Percentiles rank a stretch among this genome's conserved stretches.
phyloP scores from a whole-genome alignment of 805 yeast species.

The Komagataella mondaviorum region DNA sequence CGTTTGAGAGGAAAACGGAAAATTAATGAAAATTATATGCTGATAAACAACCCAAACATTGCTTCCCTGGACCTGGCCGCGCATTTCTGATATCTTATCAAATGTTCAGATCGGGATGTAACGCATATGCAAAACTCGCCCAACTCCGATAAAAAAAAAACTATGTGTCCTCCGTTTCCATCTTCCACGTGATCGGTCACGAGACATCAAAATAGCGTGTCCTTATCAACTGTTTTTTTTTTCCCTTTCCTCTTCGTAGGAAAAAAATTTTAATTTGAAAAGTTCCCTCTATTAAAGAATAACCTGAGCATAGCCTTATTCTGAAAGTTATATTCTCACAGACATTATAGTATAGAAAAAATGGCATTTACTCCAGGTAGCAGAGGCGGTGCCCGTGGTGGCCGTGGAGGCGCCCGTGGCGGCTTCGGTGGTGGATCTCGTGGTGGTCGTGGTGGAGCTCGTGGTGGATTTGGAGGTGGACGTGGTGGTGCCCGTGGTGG shows the following conservation, averaged over 20 bases:
- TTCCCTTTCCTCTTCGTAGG: neutral
- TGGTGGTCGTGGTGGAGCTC: slow-evolving; percentile 39
- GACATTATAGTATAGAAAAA: slow-evolving; percentile 5
- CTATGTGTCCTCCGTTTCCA: neutral
- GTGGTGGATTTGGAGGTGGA: slow-evolving; percentile 39
- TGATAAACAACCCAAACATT: neutral
- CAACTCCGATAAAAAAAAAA: neutral
- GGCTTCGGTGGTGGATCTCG: slow-evolving; percentile 30
- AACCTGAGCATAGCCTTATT: slow-evolving; percentile 1
- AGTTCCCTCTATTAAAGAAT: neutral
- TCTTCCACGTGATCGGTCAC: neutral
- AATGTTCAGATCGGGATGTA: neutral
- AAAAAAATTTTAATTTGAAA: neutral
- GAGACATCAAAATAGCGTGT: neutral
- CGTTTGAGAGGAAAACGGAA: neutral
- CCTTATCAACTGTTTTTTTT: neutral
- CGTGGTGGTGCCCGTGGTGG: slow-evolving; percentile 33
- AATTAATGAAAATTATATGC: neutral
- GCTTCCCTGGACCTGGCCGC: neutral
- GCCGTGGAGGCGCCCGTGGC: slow-evolving; percentile 32
- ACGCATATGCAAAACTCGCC: slow-evolving; percentile 2
- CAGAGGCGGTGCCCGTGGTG: slow-evolving; percentile 38
- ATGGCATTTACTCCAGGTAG: slow-evolving; percentile 71
- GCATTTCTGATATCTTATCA: slow-evolving; percentile 3
- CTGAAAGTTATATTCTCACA: slow-evolving; percentile 2